Base-by-base conservation (phyloP, 1,284 basidiomycete species). In the Trichosporon coremiiforme region DNA sequence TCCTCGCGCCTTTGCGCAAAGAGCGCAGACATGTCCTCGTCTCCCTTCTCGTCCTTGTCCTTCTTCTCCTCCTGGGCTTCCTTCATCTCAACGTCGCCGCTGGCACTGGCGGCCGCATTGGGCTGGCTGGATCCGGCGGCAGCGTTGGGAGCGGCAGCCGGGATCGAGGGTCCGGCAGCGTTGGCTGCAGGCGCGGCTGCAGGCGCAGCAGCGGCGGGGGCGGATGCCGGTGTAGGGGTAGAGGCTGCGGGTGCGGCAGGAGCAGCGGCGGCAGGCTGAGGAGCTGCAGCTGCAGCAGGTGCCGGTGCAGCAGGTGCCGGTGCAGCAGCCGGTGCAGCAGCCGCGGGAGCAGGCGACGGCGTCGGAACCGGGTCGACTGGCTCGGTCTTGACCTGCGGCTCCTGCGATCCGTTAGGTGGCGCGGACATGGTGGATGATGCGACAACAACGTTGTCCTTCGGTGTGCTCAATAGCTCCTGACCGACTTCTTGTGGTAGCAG, bases 1-100 rank as follows among this genome's bases (percentile, higher is more conserved):
- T 92, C 90, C 33, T 84, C 84, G 60, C 84, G 76, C 53, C 80
- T 78, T 29, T 78, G 76, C 7, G 79, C 77, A 66, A 79, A 80
- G 15, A 80, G 74, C 70, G 82, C 71, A 0, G 74, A 71, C 62
- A 79, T 70, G 62, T 79, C 75, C 31, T 35, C 55, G 10, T 64
- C 50, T 25, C 65, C 50, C 29, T 74, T 70, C 64, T 70, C 73
- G n/a, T 65, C 66, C 53, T 73, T 67, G n/a, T 73, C 71, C 64
- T 71, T 65, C 25, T 74, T 70, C 66, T 70, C 71, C 29, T 65
- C 66, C 53, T 73, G 68, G 47, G n/a, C 57, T 13, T 68, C 50
- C 47, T 67, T 55, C 25, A 64, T 65, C 60, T 25, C 31, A n/a
- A 62, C 66, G 17, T 64, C 38, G 13, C 38, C 38, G 17, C 47